These are phyloP conservation scores for Dioscorea cayenensis DNA, from an alignment of 116 monocot species.

Conservation along the genomic window DNA sequence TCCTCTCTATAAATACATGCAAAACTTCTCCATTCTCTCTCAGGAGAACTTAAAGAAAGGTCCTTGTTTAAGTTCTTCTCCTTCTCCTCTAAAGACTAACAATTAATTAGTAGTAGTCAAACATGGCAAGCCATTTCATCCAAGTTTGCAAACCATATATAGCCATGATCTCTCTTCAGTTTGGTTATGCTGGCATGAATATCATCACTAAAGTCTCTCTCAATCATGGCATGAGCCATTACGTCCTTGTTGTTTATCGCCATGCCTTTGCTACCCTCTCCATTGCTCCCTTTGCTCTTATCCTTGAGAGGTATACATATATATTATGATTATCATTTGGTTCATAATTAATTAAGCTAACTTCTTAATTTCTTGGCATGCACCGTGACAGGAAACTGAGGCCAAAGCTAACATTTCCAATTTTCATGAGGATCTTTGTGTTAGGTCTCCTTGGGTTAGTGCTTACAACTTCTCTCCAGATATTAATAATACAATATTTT, in stretches of 20 bases:
- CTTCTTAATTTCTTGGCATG: background rate
- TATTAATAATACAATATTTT: too few species aligned
- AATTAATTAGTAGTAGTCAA: background rate
- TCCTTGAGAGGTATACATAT: conserved; percentile 58
- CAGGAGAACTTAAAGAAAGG: too few species aligned
- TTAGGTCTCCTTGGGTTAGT: conserved; percentile 78
- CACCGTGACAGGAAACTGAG: conserved; percentile 52
- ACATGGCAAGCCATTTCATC: conserved; percentile 20
- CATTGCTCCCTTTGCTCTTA: conserved; percentile 78
- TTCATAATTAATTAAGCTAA: background rate
- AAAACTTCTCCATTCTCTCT: too few species aligned
- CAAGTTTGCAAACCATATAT: conserved; percentile 59
- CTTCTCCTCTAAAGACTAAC: background rate
- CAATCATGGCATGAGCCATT: conserved; percentile 93
- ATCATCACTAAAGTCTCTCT: conserved; percentile 84
- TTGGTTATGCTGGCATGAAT: conserved; percentile 93
- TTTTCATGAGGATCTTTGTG: conserved; percentile 76
- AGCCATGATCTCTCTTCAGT: conserved; percentile 76
- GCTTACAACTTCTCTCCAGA: background rate
- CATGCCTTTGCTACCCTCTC: conserved; percentile 84
- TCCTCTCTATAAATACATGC: too few species aligned
- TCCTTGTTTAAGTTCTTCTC: background rate
- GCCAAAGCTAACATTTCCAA: conserved; percentile 62
- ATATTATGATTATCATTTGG: too few species aligned
- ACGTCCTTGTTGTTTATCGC: conserved; percentile 91